Evolutionary conservation across 2,329 filamentous ascomycete species (phyloP), one percentile per base, ranked within the genome.

Genomic region (Beauveria brongniartii): DNA sequence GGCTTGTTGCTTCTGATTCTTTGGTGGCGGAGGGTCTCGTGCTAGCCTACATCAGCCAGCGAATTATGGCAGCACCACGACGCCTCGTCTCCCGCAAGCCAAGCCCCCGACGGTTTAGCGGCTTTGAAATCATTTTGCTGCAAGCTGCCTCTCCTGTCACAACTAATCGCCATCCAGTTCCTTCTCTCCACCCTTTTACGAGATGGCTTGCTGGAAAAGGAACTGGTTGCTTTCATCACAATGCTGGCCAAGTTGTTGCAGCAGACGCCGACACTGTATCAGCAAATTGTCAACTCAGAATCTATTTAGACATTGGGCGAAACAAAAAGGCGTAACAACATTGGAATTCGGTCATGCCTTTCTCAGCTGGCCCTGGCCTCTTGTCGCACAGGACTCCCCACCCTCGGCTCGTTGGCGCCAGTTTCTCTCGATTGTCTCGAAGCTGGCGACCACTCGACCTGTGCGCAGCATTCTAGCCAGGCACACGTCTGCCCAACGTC

Each of bases 21-120:
- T 51, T 41, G 4, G 56, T 59, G 56, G 56, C 37, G 56, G 56
- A 59, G 56, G 56, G 56, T 51, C 56, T 24, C 52, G 37, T n/a
- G 47, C 37, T 59, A 59, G 56, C 47, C 37, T 3, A 18, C 56
- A 43, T 6, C 37, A 52, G 24, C 56, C 56, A 44, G 47, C 56
- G 37, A 59, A 59, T 59, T 51, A 44, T 52, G 47, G 22, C 47
- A 26, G 24, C 47, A 12, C 46, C 20, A 52, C 56, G 37, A 52
- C 56, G 56, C 56, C 56, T 59, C 56, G 24, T 30, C 56, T 59
- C 26, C 37, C 34, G 22, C 47, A 59, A 52, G 37, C 56, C 56
- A 59, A 44, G 56, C 56, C 56, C 12, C 18, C 3, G 56, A 24
- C 47, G 26, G 24, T 12, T 50, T 57, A 57, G 55, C 44, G 46